Conservation (phyloP, 2,329 filamentous ascomycete species). For the Penicillium sp. region DNA sequence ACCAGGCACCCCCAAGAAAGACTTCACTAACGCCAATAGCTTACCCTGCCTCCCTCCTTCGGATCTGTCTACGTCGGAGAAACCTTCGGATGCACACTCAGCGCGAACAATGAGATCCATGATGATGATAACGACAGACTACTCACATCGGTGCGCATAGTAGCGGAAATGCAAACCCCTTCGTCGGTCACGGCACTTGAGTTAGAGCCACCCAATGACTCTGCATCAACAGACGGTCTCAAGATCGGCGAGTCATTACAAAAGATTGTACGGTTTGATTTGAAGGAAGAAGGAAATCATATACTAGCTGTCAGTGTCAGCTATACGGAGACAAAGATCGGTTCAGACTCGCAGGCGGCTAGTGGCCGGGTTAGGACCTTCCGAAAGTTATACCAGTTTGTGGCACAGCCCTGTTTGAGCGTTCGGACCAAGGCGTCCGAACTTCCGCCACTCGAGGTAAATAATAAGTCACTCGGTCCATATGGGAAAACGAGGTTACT, state of each 20-base stretch:
- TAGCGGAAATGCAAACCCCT: constrained; percentile 94
- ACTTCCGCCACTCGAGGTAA: constrained; percentile 48
- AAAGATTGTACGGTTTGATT: constrained; percentile 76
- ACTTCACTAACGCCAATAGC: constrained; percentile 32
- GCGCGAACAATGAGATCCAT: constrained; percentile 82
- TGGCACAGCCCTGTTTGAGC: constrained; percentile 83
- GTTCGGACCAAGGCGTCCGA: constrained; percentile 85
- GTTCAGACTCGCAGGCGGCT: constrained; percentile 46
- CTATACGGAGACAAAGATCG: constrained; percentile 77
- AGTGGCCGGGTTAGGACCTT: constrained; percentile 75
- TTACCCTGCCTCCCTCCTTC: constrained; percentile 87
- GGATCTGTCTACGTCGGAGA: constrained; percentile 95
- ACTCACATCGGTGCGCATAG: constrained; percentile 75
- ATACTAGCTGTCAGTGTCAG: constrained; percentile 90
- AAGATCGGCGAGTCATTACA: constrained; percentile 66
- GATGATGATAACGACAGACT: constrained; percentile 41
- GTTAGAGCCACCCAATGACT: constrained; percentile 50
- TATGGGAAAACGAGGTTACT: constrained; percentile 43
- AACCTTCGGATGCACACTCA: constrained; percentile 89
- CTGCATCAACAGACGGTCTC: constrained; percentile 37
- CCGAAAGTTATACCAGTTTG: constrained; percentile 93
- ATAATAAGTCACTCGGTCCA: constrained; percentile 46
- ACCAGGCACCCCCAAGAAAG: neutral
- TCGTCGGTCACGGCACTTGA: constrained; percentile 67
- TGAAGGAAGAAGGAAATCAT: constrained; percentile 93